Conservation (phyloP, 805 yeast species). For the Suhomyces sp. region DNA sequence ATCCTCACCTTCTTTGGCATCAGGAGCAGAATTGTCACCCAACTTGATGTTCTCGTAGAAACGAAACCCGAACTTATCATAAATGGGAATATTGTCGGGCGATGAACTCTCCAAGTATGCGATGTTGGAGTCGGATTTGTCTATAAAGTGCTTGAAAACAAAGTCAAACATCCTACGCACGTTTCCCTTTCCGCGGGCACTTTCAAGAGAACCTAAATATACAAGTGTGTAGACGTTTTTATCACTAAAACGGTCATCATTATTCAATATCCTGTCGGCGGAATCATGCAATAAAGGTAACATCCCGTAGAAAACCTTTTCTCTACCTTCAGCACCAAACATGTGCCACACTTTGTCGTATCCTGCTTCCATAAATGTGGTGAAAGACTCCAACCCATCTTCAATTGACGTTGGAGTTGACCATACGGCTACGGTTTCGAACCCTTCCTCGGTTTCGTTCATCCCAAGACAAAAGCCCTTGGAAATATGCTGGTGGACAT, state of each 20-base stretch:
- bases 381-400: slow-evolving; percentile 44
- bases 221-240: slow-evolving; percentile 43
- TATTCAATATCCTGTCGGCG: slow-evolving; percentile 39
- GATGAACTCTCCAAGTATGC: slow-evolving; percentile 49
- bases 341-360: slow-evolving; percentile 50
- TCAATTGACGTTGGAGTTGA: slow-evolving; percentile 43
- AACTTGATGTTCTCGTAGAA: slow-evolving; percentile 49
- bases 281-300: slow-evolving; percentile 51
- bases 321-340: slow-evolving; percentile 46
- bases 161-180: slow-evolving; percentile 48
- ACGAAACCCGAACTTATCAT: slow-evolving; percentile 49
- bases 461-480: slow-evolving; percentile 51
- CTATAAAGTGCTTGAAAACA: slow-evolving; percentile 47
- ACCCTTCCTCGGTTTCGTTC: slow-evolving; percentile 40
- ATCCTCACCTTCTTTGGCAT: slow-evolving; percentile 35
- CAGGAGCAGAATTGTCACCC: slow-evolving; percentile 25
- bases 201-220: slow-evolving; percentile 41
- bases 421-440: slow-evolving; percentile 58
- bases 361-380: slow-evolving; percentile 51
- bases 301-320: slow-evolving; percentile 49
- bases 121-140: slow-evolving; percentile 34
- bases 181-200: slow-evolving; percentile 57
- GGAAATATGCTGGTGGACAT: slow-evolving; percentile 47
- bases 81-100: slow-evolving; percentile 47
- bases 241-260: slow-evolving; percentile 38